Percentiles rank a stretch among this genome's conserved stretches.
Evolutionary conservation across 441 rosid species (phyloP).

Genomic region (Melastoma candidum): DNA sequence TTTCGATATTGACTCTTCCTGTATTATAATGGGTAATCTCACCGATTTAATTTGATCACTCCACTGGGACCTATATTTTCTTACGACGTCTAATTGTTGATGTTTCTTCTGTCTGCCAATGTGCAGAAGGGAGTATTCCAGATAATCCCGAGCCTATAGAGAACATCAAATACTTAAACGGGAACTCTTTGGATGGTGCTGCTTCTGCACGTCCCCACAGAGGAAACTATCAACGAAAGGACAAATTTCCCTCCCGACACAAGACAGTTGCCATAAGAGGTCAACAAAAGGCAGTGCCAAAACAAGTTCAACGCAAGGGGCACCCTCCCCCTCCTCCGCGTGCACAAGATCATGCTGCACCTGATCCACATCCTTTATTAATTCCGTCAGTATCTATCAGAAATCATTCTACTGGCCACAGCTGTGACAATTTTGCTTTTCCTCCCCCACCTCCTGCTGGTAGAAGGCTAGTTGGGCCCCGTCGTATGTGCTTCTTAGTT

Average conservation of each 20-base stretch:
- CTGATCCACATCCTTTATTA: conserved; percentile 8
- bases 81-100: too few species aligned
- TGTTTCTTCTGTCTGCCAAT: neutral
- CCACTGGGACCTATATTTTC: too few species aligned
- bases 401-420: conserved; percentile 23
- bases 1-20: too few species aligned
- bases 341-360: neutral
- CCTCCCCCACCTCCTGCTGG: conserved; percentile 84
- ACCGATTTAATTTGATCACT: too few species aligned
- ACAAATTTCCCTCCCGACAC: conserved; percentile 13
- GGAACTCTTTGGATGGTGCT: conserved; percentile 5
- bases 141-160: conserved; percentile 22
- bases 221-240: too few species aligned
- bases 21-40: too few species aligned
- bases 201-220: too few species aligned
- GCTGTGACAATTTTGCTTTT: conserved; percentile 48
- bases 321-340: neutral
- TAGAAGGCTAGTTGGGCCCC: conserved; percentile 59
- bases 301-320: too few species aligned
- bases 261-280: conserved; percentile 21
- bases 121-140: conserved; percentile 23
- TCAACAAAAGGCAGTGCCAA: conserved; percentile 17
- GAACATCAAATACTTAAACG: conserved; percentile 17
- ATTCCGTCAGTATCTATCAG: neutral
- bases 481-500: conserved; percentile 41